These are phyloP conservation scores for Cryptosporidium tyzzeri DNA, from an alignment of 169 alveolate species.

Conservation along the genomic window DNA sequence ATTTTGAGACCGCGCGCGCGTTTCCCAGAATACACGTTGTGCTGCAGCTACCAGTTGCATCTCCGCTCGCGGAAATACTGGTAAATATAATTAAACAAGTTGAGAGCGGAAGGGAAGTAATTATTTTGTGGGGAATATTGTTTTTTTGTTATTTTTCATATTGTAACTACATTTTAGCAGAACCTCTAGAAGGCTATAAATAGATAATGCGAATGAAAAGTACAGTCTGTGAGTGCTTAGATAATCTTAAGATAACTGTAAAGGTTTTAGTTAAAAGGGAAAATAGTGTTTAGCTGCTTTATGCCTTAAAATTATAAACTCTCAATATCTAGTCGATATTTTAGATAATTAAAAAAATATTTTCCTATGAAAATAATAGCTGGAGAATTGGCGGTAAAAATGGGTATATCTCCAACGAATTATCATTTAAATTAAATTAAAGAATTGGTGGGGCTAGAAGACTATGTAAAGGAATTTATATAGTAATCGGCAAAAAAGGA, in stretches of 20 bases:
- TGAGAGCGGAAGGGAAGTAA: neutral
- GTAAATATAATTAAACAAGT: neutral
- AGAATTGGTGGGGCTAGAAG: conserved; percentile 15
- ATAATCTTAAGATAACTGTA: too few relatives aligned
- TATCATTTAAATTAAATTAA: neutral
- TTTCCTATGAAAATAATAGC: neutral
- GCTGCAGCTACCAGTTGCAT: conserved; percentile 3
- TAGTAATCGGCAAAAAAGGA: neutral
- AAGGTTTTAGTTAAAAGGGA: too few relatives aligned
- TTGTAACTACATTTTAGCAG: neutral
- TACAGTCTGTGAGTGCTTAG: neutral
- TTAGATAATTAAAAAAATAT: too few relatives aligned
- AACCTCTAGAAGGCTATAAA: too few relatives aligned
- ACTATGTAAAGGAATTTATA: conserved; percentile 3
- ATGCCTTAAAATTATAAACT: too few relatives aligned
- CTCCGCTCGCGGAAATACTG: neutral
- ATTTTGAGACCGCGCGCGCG: conserved; percentile 70
- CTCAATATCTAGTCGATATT: neutral
- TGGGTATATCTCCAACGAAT: neutral
- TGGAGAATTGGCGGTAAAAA: neutral
- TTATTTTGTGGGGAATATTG: neutral
- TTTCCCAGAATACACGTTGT: conserved; percentile 20
- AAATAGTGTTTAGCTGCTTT: neutral
- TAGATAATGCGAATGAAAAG: too few relatives aligned
- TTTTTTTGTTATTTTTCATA: neutral